These are phyloP conservation scores for Luzula sylvatica DNA, from an alignment of 176 grass and related monocot species.

Conservation along the genomic window DNA sequence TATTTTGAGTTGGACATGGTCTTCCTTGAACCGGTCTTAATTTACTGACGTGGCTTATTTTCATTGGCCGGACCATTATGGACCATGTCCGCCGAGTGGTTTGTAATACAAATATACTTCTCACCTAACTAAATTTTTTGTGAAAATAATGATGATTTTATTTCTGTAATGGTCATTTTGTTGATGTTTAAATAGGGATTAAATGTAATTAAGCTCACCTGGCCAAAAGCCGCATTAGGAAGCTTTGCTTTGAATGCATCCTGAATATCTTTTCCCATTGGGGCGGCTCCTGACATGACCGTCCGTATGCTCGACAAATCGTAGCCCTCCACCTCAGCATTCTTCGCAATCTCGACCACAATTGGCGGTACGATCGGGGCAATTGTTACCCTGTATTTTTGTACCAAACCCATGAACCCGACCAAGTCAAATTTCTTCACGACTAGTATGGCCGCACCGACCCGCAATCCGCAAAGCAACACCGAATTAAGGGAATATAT, in stretches of 20 bases:
- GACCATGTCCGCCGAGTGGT: no score
- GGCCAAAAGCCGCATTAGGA: slow-evolving; percentile 70
- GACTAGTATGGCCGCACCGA: slow-evolving; percentile 48
- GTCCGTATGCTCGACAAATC: slow-evolving; percentile 73
- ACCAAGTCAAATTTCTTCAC: slow-evolving; percentile 68
- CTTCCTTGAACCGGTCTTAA: neutral
- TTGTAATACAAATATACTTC: no score
- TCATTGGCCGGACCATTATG: no score
- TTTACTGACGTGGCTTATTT: no score
- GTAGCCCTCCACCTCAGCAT: slow-evolving; percentile 31
- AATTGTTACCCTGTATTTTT: slow-evolving; percentile 31
- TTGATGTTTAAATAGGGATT: no score
- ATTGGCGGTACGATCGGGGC: slow-evolving; percentile 78
- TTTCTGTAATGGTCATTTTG: no score
- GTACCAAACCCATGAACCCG: slow-evolving; percentile 46
- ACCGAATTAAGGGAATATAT: slow-evolving; percentile 97
- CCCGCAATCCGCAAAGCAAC: slow-evolving; percentile 58
- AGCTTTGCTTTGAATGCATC: slow-evolving; percentile 86
- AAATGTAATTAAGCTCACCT: slow-evolving; percentile 26
- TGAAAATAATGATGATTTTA: no score
- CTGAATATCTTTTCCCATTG: slow-evolving; percentile 86
- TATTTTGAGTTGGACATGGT: neutral
- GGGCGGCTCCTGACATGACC: slow-evolving; percentile 80
- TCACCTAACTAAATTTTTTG: no score
- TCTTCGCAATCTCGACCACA: slow-evolving; percentile 91